Conservation (phyloP, 2,329 filamentous ascomycete species). For the Camillea tinctor region DNA sequence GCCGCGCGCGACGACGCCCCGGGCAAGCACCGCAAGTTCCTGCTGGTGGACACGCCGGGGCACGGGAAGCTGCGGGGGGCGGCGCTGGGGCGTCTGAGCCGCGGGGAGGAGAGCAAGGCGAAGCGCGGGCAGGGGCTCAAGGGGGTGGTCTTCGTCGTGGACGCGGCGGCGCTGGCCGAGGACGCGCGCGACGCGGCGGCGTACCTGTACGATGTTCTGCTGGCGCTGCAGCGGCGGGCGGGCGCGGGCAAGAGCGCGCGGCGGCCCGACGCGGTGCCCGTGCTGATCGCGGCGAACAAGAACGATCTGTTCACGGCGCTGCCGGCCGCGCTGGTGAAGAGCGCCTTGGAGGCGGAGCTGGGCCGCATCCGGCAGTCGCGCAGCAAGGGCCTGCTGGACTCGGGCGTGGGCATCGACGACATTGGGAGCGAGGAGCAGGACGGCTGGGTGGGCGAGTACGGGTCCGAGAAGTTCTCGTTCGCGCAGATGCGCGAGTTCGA, state of each 20-base stretch:
- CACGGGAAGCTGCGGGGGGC: slow-evolving; percentile 87
- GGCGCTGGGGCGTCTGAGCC: slow-evolving; percentile 53
- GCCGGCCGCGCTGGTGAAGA: slow-evolving; percentile 72
- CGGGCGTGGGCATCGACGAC: slow-evolving; percentile 68
- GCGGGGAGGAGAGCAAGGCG: background rate
- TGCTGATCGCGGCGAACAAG: slow-evolving; percentile 92
- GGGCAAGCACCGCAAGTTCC: slow-evolving; percentile 65
- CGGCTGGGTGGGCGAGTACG: slow-evolving; percentile 79
- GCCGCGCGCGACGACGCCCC: slow-evolving; percentile 55
- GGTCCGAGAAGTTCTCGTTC: slow-evolving; percentile 76
- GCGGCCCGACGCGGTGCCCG: slow-evolving; percentile 59
- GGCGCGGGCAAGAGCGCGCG: slow-evolving; percentile 56
- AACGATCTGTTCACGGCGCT: slow-evolving; percentile 92
- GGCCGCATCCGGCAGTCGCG: slow-evolving; percentile 72
- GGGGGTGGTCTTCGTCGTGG: slow-evolving; percentile 84
- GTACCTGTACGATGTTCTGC: slow-evolving; percentile 87
- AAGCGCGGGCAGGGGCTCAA: background rate
- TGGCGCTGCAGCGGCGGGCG: slow-evolving; percentile 74
- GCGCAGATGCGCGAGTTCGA: slow-evolving; percentile 80
- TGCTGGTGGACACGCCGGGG: slow-evolving; percentile 85
- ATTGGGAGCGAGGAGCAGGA: slow-evolving; percentile 69
- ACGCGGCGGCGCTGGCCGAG: slow-evolving; percentile 72
- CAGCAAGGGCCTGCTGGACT: slow-evolving; percentile 79
- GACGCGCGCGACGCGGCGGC: slow-evolving; percentile 68
- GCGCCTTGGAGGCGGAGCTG: slow-evolving; percentile 76